Evolutionary conservation across 352 stramenopile species (phyloP), one percentile per base, ranked within the genome.

Genomic region (Pythium periplocum): DNA sequence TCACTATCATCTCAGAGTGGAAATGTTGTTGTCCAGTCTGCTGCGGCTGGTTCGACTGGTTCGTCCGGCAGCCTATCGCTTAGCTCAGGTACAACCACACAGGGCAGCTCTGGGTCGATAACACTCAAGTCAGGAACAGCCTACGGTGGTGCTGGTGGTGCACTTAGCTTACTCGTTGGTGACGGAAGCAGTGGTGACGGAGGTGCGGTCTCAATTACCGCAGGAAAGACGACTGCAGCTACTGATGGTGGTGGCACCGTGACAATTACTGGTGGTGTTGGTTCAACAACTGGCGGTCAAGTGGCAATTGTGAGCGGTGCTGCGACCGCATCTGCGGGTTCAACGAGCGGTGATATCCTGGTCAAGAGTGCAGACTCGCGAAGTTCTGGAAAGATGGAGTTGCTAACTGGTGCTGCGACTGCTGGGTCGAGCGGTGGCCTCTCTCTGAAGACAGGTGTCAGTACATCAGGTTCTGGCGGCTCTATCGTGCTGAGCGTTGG

Each of bases 401-500:
- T 68, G 8, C 50, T 33, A 38, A 51, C 62, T 40, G 62, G 57
- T 7, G 39, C 52, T 11, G 38, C 57, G 31, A 64, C 39, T 10
- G 31, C 36, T 33, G 58, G 50, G 34, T 45, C 34, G 31, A 53
- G 63, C 44, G 63, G 63, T 43, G 43, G 17, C 17, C 17, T 26
- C 17, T 26, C 17, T 26, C 17, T 26, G 17, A 26, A 26, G 17
- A 26, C 17, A 26, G 17, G 17, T 0, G 17, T 26, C 17, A 26
- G 17, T 26, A 26, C 17, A 26, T 26, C 17, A 26, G 17, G 17
- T 26, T 26, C 17, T 26, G 17, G 17, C 17, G 17, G 17, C 17
- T 26, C 45, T 7, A 58, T 71, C 12, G 44, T 52, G 5, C 11
- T 71, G 8, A 48, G 35, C 11, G 63, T 48, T 48, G 63, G 63